phyloP scores from a whole-genome alignment of 2,329 filamentous ascomycete species.

The Fusarium gaditjirri region DNA sequence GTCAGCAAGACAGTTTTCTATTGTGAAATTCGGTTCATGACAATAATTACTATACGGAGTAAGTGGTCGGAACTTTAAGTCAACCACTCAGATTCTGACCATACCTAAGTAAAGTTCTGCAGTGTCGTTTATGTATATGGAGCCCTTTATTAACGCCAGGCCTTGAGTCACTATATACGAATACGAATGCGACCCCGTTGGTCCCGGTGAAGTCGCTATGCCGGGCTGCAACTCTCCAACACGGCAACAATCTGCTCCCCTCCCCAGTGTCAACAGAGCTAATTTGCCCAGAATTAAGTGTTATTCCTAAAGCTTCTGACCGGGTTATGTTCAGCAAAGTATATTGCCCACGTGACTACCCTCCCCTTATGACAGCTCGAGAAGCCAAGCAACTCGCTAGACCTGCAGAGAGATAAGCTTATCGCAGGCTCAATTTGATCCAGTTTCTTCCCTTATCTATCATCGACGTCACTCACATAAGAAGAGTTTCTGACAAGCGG shows the following conservation, averaged over 20 bases:
- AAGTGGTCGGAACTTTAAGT: neutral
- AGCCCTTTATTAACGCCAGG: neutral
- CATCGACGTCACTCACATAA: constrained; percentile 25
- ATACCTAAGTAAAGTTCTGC: neutral
- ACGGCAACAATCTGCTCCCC: neutral
- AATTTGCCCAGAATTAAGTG: neutral
- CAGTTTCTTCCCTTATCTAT: neutral
- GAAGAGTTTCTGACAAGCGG: neutral
- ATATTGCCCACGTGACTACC: neutral
- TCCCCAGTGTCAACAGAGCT: neutral
- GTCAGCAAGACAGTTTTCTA: neutral
- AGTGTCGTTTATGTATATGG: neutral
- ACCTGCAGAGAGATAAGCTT: constrained; percentile 34
- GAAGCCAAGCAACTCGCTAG: constrained; percentile 22
- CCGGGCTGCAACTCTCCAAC: neutral
- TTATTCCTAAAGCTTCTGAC: neutral
- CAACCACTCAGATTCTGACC: neutral
- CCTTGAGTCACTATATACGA: neutral
- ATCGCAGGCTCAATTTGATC: constrained; percentile 21
- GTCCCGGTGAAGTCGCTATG: neutral
- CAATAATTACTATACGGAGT: neutral
- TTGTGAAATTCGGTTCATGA: neutral
- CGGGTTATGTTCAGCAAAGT: neutral
- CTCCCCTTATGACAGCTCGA: neutral
- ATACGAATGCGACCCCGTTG: constrained; percentile 17